Evolutionary conservation across 192 early-diverging fungal genomes (phyloP), one percentile per base, ranked within the genome.

Genomic region (Coemansia sp.): DNA sequence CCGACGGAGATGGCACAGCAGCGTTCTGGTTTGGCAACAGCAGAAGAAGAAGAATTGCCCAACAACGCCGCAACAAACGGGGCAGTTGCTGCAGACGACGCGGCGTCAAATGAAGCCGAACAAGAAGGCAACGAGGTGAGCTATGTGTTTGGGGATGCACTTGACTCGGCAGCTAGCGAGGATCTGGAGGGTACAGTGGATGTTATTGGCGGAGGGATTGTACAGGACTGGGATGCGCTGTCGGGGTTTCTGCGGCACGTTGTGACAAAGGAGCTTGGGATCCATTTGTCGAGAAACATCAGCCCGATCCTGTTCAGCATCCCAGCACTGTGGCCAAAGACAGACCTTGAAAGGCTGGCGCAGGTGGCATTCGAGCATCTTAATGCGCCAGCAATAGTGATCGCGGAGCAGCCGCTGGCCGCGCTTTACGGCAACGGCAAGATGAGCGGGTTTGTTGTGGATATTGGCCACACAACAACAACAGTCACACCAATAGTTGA

Each of bases 361-460:
- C 93, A 95, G 77, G 91, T 97, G 43, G 88, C 92, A 62, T 99
- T 99, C 82, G 97, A 99, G 79, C 86, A 90, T 23, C 84, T 97
- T 58, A 97, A 99, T 72, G 87, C 89, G 14, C 92, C 95, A 8
- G 87, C 88, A 18, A 77, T 99, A 26, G 87, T 89, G 62, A 84
- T 98, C 48, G 82, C 90, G 23, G 93, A 95, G 55, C 92, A 95
- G 69, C 92, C 95, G 11, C 80, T 96, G 52, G 78, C 92, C 69
- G 87, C 91, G 1, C 68, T 94, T 10, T 98, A 92, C 71, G 95
- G 91, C 6, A 89, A 88, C 65, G 92, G 89, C 34, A 69, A 87
- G 9, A 77, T 90, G 6, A 91, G 89, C 5, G 97, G 94, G 21
- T 69, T 97, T 0, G 91, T 98, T 35, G 87, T 98, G 43, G 95